Percentiles rank a stretch among this genome's conserved stretches.
These are phyloP conservation scores for Fusarium camptoceras DNA, from an alignment of 2,329 filamentous ascomycete genomes.

Conservation along the genomic window DNA sequence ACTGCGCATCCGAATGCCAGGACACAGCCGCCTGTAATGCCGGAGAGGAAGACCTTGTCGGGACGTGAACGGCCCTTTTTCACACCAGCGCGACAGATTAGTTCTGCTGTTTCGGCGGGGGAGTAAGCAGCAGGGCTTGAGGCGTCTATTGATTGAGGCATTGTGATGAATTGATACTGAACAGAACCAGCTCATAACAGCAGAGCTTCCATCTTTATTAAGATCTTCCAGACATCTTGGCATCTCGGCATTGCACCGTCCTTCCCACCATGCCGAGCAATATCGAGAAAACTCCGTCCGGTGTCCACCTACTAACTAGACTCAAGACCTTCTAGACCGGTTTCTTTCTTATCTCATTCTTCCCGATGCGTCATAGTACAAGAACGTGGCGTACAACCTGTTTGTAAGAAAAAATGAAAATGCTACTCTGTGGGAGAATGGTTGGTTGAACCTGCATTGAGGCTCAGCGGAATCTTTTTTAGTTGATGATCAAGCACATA, in stretches of 20 bases:
- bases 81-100: constrained; percentile 37
- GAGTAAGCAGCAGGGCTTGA: constrained; percentile 31
- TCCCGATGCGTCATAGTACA: constrained; percentile 1
- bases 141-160: constrained; percentile 13
- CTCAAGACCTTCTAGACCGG: constrained; percentile 11
- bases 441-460: constrained; percentile 3
- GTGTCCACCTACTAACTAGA: constrained; percentile 17
- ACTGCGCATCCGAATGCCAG: constrained; percentile 39
- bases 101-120: constrained; percentile 42
- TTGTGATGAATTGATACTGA: background rate
- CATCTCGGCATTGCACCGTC: constrained; percentile 6
- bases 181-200: background rate
- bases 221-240: background rate
- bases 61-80: constrained; percentile 38
- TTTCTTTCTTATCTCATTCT: constrained; percentile 11
- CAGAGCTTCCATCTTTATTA: background rate
- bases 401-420: background rate
- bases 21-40: constrained; percentile 37
- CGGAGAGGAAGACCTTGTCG: constrained; percentile 41
- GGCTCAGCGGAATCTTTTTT: constrained; percentile 23
- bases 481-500: background rate
- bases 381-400: background rate
- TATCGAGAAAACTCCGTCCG: constrained; percentile 29
- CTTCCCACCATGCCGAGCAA: constrained; percentile 31
- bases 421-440: background rate